Conservation (phyloP, 441 rosid genomes). For the Aleurites moluccanus region DNA sequence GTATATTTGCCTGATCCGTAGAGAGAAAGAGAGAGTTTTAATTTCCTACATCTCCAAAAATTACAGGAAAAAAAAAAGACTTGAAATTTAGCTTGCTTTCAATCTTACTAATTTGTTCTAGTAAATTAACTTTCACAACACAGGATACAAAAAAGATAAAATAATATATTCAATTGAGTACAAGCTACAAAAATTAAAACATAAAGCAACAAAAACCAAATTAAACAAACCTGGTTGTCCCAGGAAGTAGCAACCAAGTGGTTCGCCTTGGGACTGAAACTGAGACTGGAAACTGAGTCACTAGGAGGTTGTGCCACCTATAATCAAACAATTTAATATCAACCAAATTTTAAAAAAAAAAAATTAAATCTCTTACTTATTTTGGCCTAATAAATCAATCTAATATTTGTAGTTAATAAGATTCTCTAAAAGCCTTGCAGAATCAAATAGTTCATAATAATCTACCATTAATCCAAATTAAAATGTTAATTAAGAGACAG, state of each 20-base stretch:
- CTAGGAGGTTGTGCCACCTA: conserved; percentile 85
- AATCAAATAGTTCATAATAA: neutral
- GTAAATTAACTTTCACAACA: neutral
- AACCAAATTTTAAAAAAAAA: neutral
- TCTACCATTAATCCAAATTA: neutral
- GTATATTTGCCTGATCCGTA: too few relatives aligned
- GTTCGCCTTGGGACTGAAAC: conserved; percentile 92
- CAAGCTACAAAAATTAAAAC: neutral
- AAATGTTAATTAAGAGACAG: neutral
- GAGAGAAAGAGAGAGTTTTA: too few relatives aligned
- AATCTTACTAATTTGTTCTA: neutral
- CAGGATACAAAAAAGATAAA: too few relatives aligned
- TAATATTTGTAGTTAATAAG: neutral
- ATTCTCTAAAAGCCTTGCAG: neutral
- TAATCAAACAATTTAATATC: conserved; percentile 13
- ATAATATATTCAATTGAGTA: neutral
- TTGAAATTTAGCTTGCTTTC: too few relatives aligned
- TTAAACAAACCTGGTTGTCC: conserved; percentile 85
- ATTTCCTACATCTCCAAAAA: too few relatives aligned
- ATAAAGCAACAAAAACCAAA: conserved; percentile 12
- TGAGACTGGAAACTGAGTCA: conserved; percentile 84
- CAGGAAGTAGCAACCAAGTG: conserved; percentile 87
- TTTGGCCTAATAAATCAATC: neutral
- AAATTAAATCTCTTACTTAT: neutral
- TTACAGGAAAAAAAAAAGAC: too few relatives aligned